Evolutionary conservation across 2,329 filamentous ascomycete species (phyloP), one percentile per base, ranked within the genome.

Genomic region (Fusarium foetens): DNA sequence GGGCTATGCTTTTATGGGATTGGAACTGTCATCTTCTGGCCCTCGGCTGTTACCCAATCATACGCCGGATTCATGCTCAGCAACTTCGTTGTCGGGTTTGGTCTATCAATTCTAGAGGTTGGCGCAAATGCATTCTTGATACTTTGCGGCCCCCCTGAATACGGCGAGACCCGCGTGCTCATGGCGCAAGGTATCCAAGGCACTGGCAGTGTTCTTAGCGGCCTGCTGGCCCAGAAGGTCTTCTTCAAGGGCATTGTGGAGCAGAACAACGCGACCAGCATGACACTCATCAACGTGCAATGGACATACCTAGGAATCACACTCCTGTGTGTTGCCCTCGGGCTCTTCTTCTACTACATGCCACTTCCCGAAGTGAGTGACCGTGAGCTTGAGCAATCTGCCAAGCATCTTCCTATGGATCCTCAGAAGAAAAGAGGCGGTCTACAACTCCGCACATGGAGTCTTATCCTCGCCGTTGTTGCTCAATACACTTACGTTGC

Each of bases 261-360:
- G 25, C 65, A 76, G 21, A 72, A 71, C 16, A 64, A 68, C 25
- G 74, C 55, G 19, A 76, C 74, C 45, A 80, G 77, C 38, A 79
- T 85, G 35, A 88, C 87, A 3, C 85, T 96, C 6, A 87, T 93
- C 69, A 90, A 92, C 68, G 92, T 95, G 4, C 94, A 96, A 80
- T 97, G 92, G 92, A 93, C 93, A 0, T 96, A 96, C 75, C 87
- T 96, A n/a, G 92, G 91, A 61, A 92, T 95, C 68, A 93, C 93
- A 0, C 84, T 92, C 29, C 91, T 94, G 62, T 93, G 92, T 64
- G 92, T 92, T 58, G 84, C 88, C 6, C 85, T 97, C 6, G 92
- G 90, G 0, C 82, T 92, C 7, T 89, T 92, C 77, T 91, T 92
- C 78, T 92, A 89, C 77, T 92, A 92, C 75, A 89, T 91, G 84